Evolutionary conservation across 345 rosid species (phyloP).

Genomic region (Sisymbrium altissimum): DNA sequence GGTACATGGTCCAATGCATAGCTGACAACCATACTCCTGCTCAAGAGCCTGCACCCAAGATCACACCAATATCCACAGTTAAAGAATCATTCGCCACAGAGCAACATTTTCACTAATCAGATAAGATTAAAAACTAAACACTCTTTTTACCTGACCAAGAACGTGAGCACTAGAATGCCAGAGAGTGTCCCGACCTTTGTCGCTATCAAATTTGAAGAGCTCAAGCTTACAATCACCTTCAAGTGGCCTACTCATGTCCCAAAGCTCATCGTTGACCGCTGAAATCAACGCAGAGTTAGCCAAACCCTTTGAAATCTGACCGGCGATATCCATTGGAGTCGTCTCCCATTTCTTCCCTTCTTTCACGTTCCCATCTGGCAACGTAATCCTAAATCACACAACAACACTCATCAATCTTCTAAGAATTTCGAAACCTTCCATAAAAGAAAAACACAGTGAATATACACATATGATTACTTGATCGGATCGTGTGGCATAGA

Average conservation of each 20-base stretch:
- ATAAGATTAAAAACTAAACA: background rate
- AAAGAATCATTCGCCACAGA: background rate
- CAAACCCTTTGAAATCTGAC: slow-evolving; percentile 62
- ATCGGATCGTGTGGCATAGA: slow-evolving; percentile 70
- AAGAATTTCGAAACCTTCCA: background rate
- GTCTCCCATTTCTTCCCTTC: slow-evolving; percentile 88
- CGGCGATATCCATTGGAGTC: slow-evolving; percentile 69
- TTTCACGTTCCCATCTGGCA: slow-evolving; percentile 70
- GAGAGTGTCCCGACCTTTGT: slow-evolving; percentile 89
- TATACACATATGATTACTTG: slow-evolving; percentile 39
- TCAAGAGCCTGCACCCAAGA: slow-evolving; percentile 63
- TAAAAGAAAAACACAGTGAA: background rate
- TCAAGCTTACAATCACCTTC: slow-evolving; percentile 77
- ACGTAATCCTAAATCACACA: slow-evolving; percentile 48
- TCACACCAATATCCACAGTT: background rate
- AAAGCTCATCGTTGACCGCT: slow-evolving; percentile 66
- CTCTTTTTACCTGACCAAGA: slow-evolving; percentile 76
- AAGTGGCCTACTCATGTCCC: slow-evolving; percentile 90
- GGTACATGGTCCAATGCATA: slow-evolving; percentile 98
- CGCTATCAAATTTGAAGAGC: slow-evolving; percentile 64
- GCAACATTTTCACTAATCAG: background rate
- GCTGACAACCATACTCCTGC: slow-evolving; percentile 79
- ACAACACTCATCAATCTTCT: background rate
- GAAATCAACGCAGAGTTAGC: slow-evolving; percentile 74
- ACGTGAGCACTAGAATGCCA: slow-evolving; percentile 99